Base-by-base conservation (phyloP, 306 rosid species). In the Lathyrus tuberosus region DNA sequence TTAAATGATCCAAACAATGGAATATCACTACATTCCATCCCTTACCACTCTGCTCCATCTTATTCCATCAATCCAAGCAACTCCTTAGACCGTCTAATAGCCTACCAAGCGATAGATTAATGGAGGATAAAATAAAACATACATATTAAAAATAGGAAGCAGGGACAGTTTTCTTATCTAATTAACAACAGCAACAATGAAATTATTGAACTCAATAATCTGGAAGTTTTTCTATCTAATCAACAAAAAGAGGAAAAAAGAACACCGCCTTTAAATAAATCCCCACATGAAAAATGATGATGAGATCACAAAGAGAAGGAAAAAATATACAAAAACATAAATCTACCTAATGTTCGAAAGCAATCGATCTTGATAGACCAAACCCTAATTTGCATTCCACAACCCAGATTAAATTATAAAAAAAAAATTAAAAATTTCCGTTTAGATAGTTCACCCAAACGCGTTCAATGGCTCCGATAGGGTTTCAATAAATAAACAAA, bases 301-400 rank as follows among this genome's bases (percentile, higher is more conserved):
- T 3, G 22, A 35, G n/a, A 33, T 43, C 4, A 8, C 5, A 52
- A 12, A 51, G 24, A 44, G 28, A 38, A 28, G 30, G 14, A 35
- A 30, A 41, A 5, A 1, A 6, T 31, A 62, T 20, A 42, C 35
- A 37, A 48, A 62, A 58, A 2, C 59, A 57, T 48, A 4, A 48
- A 69, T 41, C 18, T 13, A 3, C 54, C 64, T 13, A 0, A 63
- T 35, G 5, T 41, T 74, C 65, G 12, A 63, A 58, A 31, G 4
- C 14, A 6, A n/a, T 10, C 6, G 17, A 8, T 54, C 59, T 71
- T 15, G 30, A 10, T 52, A 74, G 31, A 75, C 54, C 4, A 66
- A 78, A 74, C 86, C 80, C 83, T 66, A 82, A 62, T 65, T 13
- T 6, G 15, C 67, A 12, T 51, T 52, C 40, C 43, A 82, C 60